Conservation (phyloP, 805 yeast genomes). For the Candida ulmi region DNA sequence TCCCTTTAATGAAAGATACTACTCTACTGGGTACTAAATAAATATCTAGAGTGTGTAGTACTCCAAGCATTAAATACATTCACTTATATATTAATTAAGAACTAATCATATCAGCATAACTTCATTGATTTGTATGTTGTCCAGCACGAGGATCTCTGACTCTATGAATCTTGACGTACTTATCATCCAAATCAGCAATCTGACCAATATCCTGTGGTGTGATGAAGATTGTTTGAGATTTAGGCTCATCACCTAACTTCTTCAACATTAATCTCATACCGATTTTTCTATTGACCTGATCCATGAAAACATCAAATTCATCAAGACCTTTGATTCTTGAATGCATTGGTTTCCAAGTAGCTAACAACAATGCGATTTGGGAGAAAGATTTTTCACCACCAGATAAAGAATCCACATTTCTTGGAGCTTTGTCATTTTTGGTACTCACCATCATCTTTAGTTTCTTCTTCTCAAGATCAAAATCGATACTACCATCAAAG, state of each 20-base stretch:
- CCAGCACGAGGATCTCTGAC: conserved; percentile 37
- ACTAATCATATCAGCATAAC: no score
- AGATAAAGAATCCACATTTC: conserved; percentile 78
- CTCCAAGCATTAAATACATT: no score
- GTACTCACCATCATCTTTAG: conserved; percentile 59
- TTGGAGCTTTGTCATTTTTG: conserved; percentile 46
- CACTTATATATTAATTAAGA: no score
- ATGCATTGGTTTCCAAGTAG: conserved; percentile 92
- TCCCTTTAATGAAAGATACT: no score
- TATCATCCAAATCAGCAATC: conserved; percentile 56
- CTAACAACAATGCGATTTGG: conserved; percentile 78
- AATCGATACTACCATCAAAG: conserved; percentile 64
- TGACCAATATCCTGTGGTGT: conserved; percentile 86
- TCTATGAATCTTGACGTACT: conserved; percentile 57
- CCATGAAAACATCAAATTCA: conserved; percentile 98
- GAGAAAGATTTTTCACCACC: conserved; percentile 97
- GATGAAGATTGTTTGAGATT: conserved; percentile 84
- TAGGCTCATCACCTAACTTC: conserved; percentile 56
- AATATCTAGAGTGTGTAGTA: no score
- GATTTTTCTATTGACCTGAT: conserved; percentile 77
- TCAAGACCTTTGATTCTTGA: conserved; percentile 86
- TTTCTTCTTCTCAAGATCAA: conserved; percentile 49
- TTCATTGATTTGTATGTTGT: neutral
- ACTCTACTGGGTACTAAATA: no score
- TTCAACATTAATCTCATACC: conserved; percentile 71